A percentile compares a stretch with the other conserved stretches of the same genome.
Evolutionary conservation across 139 green algal species (phyloP).

Genomic region (Desmodesmus armatus): DNA sequence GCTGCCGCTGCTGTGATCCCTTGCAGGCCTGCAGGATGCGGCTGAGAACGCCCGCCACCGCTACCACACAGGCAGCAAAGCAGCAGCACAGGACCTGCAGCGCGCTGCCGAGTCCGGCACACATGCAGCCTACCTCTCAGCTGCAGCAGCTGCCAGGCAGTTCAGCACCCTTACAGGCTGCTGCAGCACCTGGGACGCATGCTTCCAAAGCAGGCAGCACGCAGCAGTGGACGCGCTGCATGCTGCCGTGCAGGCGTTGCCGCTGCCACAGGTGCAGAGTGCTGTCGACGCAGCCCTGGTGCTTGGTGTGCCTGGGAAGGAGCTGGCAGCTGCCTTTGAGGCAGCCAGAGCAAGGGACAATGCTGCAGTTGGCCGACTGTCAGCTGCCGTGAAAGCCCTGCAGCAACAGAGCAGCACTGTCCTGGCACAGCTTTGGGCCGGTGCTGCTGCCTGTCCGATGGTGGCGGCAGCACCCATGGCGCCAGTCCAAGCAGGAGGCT

Average conservation of each 20-base stretch:
- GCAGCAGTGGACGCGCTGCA: slow-evolving; percentile 24
- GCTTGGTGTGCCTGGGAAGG: slow-evolving; percentile 28
- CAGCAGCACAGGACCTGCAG: not conserved
- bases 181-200: not conserved
- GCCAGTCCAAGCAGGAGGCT: not conserved
- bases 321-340: slow-evolving; percentile 31
- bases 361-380: not conserved
- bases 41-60: not conserved
- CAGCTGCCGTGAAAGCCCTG: not conserved
- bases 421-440: not conserved
- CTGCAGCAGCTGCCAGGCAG: not conserved
- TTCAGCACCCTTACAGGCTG: not conserved
- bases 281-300: slow-evolving; percentile 32
- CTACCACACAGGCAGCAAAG: not conserved
- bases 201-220: not conserved
- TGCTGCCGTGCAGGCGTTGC: not conserved
- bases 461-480: not conserved
- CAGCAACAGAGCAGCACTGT: not conserved
- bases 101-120: not conserved
- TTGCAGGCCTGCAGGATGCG: slow-evolving; percentile 1
- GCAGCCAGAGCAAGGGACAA: slow-evolving; percentile 3
- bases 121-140: not conserved
- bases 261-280: slow-evolving; percentile 5
- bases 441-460: not conserved
- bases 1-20: not conserved